Evolutionary conservation across 139 green algal species (phyloP), one percentile per base, ranked within the genome.

Genomic region (Zygnema cylindricum): DNA sequence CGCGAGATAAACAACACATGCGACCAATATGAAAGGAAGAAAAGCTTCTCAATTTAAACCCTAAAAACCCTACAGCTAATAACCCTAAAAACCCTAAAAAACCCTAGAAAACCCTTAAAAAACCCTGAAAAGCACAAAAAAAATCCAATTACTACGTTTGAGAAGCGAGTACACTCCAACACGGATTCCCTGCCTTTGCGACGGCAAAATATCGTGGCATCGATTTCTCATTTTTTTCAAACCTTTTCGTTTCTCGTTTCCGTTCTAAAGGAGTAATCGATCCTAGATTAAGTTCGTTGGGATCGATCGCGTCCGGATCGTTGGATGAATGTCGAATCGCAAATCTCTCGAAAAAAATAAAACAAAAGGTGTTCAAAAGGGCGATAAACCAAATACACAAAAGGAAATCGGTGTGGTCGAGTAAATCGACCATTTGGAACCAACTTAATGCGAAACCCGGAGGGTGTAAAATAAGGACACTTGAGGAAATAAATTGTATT

Each of bases 271-370:
- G 49, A n/a, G n/a, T n/a, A 16, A 63, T 7, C 16, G 49, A 16
- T 25, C 49, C 7, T 16, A 63, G 49, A 63, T 7, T 16, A 16
- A 63, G 49, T 16, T 63, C 49, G 49, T 16, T 63, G 2, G 77
- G 77, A 3, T 84, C 32, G 2, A 84, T 55, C 2, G 77, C 41
- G 69, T 84, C 69, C 23, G 83, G 83, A 49, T 84, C 69, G 35
- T 43, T 36, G 16, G 49, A 38, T 30, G 35, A 23, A 55, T 87
- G 82, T n/a, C 49, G 55, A 49, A 87, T 55, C 25, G 82, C 82
- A 2, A 87, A 42, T 41, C 82, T 69, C 82, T 87, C 82, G 33
- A 87, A 87, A 55, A 87, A 32, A n/a, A 87, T 81, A 2, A 43
- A 40, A 7, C 30, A 69, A 3, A 40, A 2, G 1, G 54, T 55